Evolutionary conservation across 75 land plant species (phyloP), one percentile per base, ranked within the genome.

Genomic region (Ceratopteris richardii): DNA sequence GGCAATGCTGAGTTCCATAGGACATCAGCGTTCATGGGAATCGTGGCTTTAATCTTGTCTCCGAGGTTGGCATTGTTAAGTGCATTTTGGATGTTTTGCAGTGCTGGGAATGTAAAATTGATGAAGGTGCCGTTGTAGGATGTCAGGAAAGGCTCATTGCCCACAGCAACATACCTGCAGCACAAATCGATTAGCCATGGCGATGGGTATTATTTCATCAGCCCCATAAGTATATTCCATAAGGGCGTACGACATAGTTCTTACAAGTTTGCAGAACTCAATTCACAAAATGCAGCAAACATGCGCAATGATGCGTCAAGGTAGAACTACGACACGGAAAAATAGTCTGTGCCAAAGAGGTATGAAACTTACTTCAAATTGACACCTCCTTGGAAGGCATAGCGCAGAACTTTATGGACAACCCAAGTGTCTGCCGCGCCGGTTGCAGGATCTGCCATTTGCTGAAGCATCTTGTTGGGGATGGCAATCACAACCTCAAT

Each of bases 401-500:
- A 84, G 1, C 27, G 18, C 0, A 78, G 77, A 12, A 84, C 81
- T 46, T 84, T 84, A 40, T 71, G 57, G 19, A 22, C 10, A 9
- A 84, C 87, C 78, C 75, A 80, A 20, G 57, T 31, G 25, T 56
- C 75, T 10, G 87, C 87, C n/a, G n/a, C n/a, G n/a, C n/a, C n/a
- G 20, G 36, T 48, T 0, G 16, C 27, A n/a, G 71, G 66, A 23
- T 60, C 56, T 16, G 87, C 74, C 1, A 84, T 63, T 0, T 68
- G 31, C 3, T 56, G 63, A 10, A 84, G 65, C 56, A 74, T 39
- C 24, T 80, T 75, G 56, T 84, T 84, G 28, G 83, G 84, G 26
- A 80, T 73, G 12, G 79, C 87, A 31, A 84, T 22, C 84, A 84
- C 80, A 44, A 80, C 84, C 58, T 80, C 63, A 10, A 84, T 65